phyloP scores from a whole-genome alignment of 1,139 yeast species.

The Cylindricascospora bacillispora region DNA sequence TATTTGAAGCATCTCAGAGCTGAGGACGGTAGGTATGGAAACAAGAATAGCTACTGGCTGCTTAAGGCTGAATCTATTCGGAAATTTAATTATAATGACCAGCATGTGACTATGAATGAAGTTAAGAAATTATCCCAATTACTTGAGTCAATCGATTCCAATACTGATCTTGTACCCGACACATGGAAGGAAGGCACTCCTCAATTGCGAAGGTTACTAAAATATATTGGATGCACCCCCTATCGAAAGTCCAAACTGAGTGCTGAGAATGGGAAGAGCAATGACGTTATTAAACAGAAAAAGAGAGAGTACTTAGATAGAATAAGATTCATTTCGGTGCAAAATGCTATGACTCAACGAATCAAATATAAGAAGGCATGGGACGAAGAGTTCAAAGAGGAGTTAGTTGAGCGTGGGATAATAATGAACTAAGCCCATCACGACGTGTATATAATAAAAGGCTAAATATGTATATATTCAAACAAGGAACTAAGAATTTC shows the following conservation, averaged over 20 bases:
- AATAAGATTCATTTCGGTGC: slow-evolving; percentile 15
- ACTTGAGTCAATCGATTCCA: neutral
- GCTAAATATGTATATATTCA: no score
- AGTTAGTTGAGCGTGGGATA: no score
- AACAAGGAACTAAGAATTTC: no score
- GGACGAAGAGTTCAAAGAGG: slow-evolving; percentile 13
- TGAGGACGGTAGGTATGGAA: slow-evolving; percentile 1
- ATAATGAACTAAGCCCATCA: no score
- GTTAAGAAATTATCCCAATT: neutral
- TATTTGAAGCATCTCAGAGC: slow-evolving; percentile 7
- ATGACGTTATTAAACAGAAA: slow-evolving; percentile 3
- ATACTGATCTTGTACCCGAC: slow-evolving; percentile 5
- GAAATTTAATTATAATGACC: slow-evolving; percentile 6
- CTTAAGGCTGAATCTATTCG: slow-evolving; percentile 14
- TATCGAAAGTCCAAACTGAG: slow-evolving; percentile 2
- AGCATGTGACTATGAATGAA: neutral
- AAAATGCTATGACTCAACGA: slow-evolving; percentile 14
- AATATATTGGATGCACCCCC: slow-evolving; percentile 19
- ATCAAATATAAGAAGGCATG: slow-evolving; percentile 15
- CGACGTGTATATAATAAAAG: no score
- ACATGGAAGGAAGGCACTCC: slow-evolving; percentile 12
- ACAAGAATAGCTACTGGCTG: slow-evolving; percentile 16
- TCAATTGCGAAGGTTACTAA: slow-evolving; percentile 7
- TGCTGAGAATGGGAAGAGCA: neutral
- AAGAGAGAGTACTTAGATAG: slow-evolving; percentile 12